These are phyloP conservation scores for Cardamine occulta DNA, from an alignment of 345 rosid species.

Conservation along the genomic window DNA sequence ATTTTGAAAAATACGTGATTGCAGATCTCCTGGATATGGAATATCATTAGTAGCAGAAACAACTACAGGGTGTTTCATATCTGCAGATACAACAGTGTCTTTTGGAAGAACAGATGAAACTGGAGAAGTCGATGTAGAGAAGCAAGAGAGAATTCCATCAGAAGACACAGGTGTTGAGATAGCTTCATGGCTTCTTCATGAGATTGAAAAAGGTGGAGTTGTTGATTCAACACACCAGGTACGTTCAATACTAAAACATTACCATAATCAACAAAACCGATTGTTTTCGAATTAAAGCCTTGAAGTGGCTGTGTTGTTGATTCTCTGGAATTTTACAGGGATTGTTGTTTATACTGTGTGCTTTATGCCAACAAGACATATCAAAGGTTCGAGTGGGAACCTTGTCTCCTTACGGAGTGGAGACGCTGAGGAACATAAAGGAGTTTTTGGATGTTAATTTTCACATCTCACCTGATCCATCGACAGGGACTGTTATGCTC, in stretches of 20 bases:
- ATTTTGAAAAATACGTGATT: neutral
- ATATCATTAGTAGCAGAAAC: slow-evolving; percentile 91
- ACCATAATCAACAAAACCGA: neutral
- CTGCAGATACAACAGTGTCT: slow-evolving; percentile 77
- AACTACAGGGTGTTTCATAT: slow-evolving; percentile 80
- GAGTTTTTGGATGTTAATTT: slow-evolving; percentile 78
- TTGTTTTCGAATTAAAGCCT: neutral
- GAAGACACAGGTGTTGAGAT: slow-evolving; percentile 78
- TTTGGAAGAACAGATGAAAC: slow-evolving; percentile 48
- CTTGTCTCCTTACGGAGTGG: slow-evolving; percentile 76
- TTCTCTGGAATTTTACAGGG: slow-evolving; percentile 49
- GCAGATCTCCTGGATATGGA: slow-evolving; percentile 95
- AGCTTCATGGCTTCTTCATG: slow-evolving; percentile 84
- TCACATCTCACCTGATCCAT: slow-evolving; percentile 68
- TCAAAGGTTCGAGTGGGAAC: slow-evolving; percentile 90
- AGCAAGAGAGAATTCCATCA: slow-evolving; percentile 62
- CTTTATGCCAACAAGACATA: slow-evolving; percentile 73
- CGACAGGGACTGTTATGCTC: slow-evolving; percentile 71
- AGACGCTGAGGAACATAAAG: slow-evolving; percentile 69
- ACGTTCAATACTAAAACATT: slow-evolving; percentile 3
- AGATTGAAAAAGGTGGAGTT: slow-evolving; percentile 93
- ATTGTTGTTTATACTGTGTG: slow-evolving; percentile 74
- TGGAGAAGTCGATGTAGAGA: slow-evolving; percentile 63
- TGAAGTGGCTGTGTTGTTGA: neutral
- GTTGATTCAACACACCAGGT: slow-evolving; percentile 97